Evolutionary conservation across 2,329 filamentous ascomycete genomes (phyloP), one percentile per base, ranked within the genome.

Genomic region (Blastomyces emzantsi): DNA sequence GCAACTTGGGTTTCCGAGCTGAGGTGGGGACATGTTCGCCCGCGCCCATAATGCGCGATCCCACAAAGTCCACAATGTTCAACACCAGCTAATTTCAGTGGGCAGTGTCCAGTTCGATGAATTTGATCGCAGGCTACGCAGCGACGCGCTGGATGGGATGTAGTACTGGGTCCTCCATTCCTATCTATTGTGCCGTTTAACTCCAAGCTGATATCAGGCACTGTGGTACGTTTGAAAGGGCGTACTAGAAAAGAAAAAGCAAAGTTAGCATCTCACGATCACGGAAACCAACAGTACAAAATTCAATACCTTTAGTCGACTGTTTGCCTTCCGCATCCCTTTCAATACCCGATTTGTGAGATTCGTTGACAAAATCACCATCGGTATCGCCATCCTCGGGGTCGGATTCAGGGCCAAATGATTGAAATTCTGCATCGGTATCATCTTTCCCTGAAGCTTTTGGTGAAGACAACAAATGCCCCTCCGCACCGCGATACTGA

Each of bases 61-160:
- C 86, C 85, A 66, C 87, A 89, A 7, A 89, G 78, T 7, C 82
- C 82, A 72, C 87, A 90, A 67, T 82, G 75, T 69, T 88, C 85
- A 2, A 82, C 77, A 1, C 84, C 84, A 9, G 82, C 81, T 5
- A 79, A 67, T 70, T 86, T 87, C 41, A 88, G 75, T 11, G 82
- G 82, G 69, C 87, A 90, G 52, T 79, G 78, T n/a, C 86, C 86
- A 15, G 76, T 71, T 1, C 77, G 72, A 70, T 89, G 87, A n/a
- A 69, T 64, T 28, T 77, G 75, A 47, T 74, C 73, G 72, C 87
- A 89, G 15, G 81, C 83, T 1, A 77, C 71, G 68, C 87, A 89
- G 25, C 70, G 68, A 25, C 69, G 68, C 62, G 13, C 52, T 22
- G 45, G n/a, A 45, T 69, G 66, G 28, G 62, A 9, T 39, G 8